Evolutionary conservation across 148 eudicot genomes (phyloP), one percentile per base, ranked within the genome.

Genomic region (Rhododendron mucronatum): DNA sequence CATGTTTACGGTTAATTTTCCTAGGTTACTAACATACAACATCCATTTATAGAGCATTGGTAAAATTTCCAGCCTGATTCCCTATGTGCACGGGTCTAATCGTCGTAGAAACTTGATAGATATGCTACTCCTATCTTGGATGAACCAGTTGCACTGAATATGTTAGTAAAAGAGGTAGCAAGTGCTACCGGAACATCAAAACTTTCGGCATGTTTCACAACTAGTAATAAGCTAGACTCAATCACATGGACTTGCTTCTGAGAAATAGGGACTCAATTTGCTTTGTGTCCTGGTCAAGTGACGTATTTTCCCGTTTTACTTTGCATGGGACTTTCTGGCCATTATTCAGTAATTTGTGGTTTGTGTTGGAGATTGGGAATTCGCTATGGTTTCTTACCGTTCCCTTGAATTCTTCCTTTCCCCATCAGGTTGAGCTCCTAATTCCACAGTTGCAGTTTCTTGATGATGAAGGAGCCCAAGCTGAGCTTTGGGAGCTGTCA

Each of bases 401-500:
- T n/a, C 47, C 37, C 21, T 57, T 45, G 11, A 74, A 83, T 47
- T 61, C 28, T 67, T 84, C 39, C 23, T 23, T 76, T 81, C 71
- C 74, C 75, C 50, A 77, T 44, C 93, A 97, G 99, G 98, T 93
- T 48, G 99, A 97, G 89, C 95, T 97, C 87, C 89, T 97, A 87
- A 97, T 97, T 81, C 99, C 99, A 39, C 99, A 97, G 91, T 87
- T 97, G 90, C 98, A 94, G 85, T 97, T 97, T 93, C 93, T 97
- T 89, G 99, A 97, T 81, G 96, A 97, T 84, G 99, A 97, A 91
- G 99, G 99, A 84, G 98, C 99, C 80, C 99, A 97, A 89, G 93
- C 87, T 87, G 99, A 97, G 93, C 95, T 97, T 23, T 97, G 99
- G 99, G 92, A 92, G 57, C 90, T 97, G 30, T 95, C 99, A 39